phyloP scores from a whole-genome alignment of 2,329 filamentous ascomycete genomes.

The Pseudocercospora macadamiae region DNA sequence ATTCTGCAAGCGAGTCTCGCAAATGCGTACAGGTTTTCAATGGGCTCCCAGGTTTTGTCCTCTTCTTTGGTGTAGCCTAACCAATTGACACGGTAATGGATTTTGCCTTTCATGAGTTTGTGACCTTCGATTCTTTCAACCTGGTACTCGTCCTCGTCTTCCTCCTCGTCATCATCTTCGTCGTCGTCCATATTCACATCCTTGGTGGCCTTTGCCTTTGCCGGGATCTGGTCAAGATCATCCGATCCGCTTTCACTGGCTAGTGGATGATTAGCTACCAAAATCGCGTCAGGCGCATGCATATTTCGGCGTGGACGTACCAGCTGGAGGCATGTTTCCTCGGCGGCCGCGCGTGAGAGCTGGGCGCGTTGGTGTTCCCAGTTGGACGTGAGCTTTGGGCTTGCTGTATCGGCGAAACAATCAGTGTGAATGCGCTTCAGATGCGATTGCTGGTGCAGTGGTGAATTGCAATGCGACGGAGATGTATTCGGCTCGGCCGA shows the following conservation, averaged over 20 bases:
- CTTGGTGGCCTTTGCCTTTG: constrained; percentile 25
- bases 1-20: neutral
- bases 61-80: constrained; percentile 71
- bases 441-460: constrained; percentile 40
- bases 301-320: constrained; percentile 31
- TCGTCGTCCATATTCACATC: constrained; percentile 36
- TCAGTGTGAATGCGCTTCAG: neutral
- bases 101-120: constrained; percentile 58
- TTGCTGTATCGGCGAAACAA: neutral
- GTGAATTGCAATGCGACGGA: constrained; percentile 1
- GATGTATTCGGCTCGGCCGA: neutral
- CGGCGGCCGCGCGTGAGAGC: neutral
- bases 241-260: constrained; percentile 37
- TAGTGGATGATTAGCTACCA: neutral
- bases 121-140: constrained; percentile 75
- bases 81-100: constrained; percentile 77
- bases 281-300: constrained; percentile 10
- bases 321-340: neutral
- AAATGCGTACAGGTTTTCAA: constrained; percentile 69
- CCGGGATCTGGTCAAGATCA: constrained; percentile 35
- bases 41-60: constrained; percentile 79
- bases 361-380: neutral
- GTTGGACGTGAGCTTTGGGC: neutral
- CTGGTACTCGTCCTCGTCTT: constrained; percentile 63
- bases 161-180: constrained; percentile 46